A percentile compares a stretch with the other conserved stretches of the same genome.
Conservation (phyloP, 176 grass and related monocot species). For the Zoysia japonica region DNA sequence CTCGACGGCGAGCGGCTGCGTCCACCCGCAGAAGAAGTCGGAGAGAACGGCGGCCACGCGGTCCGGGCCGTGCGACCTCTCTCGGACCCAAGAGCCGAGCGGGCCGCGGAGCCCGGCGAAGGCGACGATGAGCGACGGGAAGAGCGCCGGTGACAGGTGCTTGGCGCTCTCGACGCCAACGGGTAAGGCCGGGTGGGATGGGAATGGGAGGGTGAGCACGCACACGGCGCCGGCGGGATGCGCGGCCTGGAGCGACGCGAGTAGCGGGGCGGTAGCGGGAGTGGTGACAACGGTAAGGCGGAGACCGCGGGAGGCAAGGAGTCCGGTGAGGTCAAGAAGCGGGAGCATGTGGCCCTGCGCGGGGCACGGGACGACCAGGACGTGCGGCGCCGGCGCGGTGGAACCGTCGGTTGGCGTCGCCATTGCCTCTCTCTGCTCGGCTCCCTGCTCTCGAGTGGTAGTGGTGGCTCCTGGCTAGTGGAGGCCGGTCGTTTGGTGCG, state of each 20-base stretch:
- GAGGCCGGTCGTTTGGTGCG: too few relatives aligned
- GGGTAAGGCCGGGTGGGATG: neutral
- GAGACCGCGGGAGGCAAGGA: constrained; percentile 42
- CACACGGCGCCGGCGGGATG: constrained; percentile 8
- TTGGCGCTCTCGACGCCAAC: neutral
- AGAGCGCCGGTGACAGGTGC: too few relatives aligned
- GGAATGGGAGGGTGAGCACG: constrained; percentile 20
- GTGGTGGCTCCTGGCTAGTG: too few relatives aligned
- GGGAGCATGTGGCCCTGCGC: constrained; percentile 57
- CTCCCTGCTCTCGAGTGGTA: too few relatives aligned
- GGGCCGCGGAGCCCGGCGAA: constrained; percentile 30
- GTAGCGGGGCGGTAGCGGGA: constrained; percentile 33
- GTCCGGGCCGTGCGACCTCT: neutral
- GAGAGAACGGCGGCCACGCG: constrained; percentile 48
- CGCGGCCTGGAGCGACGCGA: constrained; percentile 48
- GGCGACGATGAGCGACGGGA: neutral
- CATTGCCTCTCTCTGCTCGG: too few relatives aligned
- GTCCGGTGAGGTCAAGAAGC: constrained; percentile 54
- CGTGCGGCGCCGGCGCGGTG: too few relatives aligned
- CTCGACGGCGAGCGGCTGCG: constrained; percentile 42
- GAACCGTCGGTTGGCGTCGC: too few relatives aligned
- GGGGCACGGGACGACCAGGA: constrained; percentile 43
- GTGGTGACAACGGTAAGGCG: constrained; percentile 55
- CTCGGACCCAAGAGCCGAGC: constrained; percentile 6
- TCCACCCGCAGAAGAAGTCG: constrained; percentile 62